Conservation (phyloP, 1,139 yeast genomes). For the Taphrina pruni region DNA sequence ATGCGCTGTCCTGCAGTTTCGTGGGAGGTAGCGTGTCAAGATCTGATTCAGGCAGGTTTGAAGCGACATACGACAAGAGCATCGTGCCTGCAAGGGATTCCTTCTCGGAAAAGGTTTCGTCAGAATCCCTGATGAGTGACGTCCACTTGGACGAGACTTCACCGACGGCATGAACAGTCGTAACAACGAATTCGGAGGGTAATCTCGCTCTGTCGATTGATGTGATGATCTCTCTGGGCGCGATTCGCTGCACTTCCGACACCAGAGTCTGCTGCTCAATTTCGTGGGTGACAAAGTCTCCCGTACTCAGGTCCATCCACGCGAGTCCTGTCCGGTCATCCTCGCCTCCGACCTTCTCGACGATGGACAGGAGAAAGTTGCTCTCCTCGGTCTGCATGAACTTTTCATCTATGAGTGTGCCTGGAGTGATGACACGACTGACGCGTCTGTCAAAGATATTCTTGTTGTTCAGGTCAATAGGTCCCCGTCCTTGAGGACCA, state of each 20-base stretch:
- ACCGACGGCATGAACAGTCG: neutral
- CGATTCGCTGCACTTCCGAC: slow-evolving; percentile 67
- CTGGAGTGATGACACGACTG: slow-evolving; percentile 85
- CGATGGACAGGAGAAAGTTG: slow-evolving; percentile 71
- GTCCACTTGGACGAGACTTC: slow-evolving; percentile 25
- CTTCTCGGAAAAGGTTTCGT: slow-evolving; percentile 18
- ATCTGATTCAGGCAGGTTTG: slow-evolving; percentile 61
- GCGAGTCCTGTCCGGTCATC: slow-evolving; percentile 60
- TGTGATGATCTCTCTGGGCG: slow-evolving; percentile 69
- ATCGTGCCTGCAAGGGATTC: slow-evolving; percentile 59
- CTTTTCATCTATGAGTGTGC: slow-evolving; percentile 87
- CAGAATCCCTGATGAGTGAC: neutral
- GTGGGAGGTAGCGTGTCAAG: slow-evolving; percentile 62
- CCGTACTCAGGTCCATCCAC: slow-evolving; percentile 90
- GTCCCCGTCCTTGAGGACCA: slow-evolving; percentile 34
- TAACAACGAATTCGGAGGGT: slow-evolving; percentile 13
- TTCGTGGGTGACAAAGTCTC: slow-evolving; percentile 71
- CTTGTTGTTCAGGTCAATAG: slow-evolving; percentile 26
- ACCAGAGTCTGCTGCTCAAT: slow-evolving; percentile 62
- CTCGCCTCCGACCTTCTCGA: slow-evolving; percentile 57
- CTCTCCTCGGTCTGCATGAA: slow-evolving; percentile 74
- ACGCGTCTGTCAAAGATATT: slow-evolving; percentile 65
- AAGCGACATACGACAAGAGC: slow-evolving; percentile 63
- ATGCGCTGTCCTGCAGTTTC: slow-evolving; percentile 58
- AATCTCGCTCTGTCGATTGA: slow-evolving; percentile 47